phyloP scores from a whole-genome alignment of 805 yeast genomes.

The Candida chauliodis region DNA sequence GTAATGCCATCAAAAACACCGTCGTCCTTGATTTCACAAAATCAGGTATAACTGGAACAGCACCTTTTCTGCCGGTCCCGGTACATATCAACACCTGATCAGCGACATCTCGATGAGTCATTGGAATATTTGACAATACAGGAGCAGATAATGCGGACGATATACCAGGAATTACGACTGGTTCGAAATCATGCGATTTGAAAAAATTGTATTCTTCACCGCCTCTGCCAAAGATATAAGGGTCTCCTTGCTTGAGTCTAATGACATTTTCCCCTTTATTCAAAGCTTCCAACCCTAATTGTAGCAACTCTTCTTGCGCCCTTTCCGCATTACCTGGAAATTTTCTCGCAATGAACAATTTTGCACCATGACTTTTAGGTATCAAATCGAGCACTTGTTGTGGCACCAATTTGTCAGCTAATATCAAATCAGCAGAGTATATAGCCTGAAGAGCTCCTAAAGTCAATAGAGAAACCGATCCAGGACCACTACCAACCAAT shows the following conservation, averaged over 20 bases:
- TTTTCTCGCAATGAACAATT: conserved; percentile 81
- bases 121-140: conserved; percentile 75
- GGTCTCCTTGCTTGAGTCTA: conserved; percentile 93
- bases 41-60: conserved; percentile 72
- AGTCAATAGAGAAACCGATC: conserved; percentile 76
- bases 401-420: conserved; percentile 93
- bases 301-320: conserved; percentile 81
- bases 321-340: conserved; percentile 96
- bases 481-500: conserved; percentile 95
- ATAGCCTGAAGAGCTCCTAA: conserved; percentile 82
- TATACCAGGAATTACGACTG: conserved; percentile 80
- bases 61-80: conserved; percentile 90
- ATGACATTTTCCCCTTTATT: conserved; percentile 73
- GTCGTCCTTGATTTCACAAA: conserved; percentile 74
- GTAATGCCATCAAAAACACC: conserved; percentile 85
- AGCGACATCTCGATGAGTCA: conserved; percentile 87
- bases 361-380: conserved; percentile 59
- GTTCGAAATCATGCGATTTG: conserved; percentile 60
- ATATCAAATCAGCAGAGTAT: conserved; percentile 72
- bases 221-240: conserved; percentile 93
- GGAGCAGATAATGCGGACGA: conserved; percentile 90
- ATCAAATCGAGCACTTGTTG: conserved; percentile 77
- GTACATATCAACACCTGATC: conserved; percentile 93
- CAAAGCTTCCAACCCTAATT: conserved; percentile 66
- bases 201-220: conserved; percentile 86